Evolutionary conservation across 1,284 basidiomycete species (phyloP).

Genomic region (Fomitopsis palustris): DNA sequence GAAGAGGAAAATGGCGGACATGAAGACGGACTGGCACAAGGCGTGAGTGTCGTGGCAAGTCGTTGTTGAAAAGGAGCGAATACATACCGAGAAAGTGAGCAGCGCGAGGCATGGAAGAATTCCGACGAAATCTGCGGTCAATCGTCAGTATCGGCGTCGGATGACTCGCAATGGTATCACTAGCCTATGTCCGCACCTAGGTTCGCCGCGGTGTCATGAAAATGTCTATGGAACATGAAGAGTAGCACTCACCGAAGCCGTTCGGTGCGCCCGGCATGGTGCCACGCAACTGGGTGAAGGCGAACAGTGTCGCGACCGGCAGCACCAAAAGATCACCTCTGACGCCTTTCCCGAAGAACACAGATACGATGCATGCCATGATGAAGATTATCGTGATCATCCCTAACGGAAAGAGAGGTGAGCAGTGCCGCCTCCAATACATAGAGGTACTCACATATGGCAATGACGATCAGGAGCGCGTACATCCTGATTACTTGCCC

Average conservation of each 20-base stretch:
- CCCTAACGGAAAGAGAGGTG: constrained; percentile 10
- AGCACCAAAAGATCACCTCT: constrained; percentile 18
- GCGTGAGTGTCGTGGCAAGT: neutral
- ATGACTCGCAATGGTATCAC: neutral
- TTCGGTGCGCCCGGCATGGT: constrained; percentile 20
- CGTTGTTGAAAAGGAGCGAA: neutral
- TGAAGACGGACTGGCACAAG: constrained; percentile 16
- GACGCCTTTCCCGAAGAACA: constrained; percentile 20
- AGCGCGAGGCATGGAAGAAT: constrained; percentile 22
- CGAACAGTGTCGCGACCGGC: constrained; percentile 21
- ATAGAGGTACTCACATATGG: constrained; percentile 18
- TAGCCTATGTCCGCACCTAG: constrained; percentile 18
- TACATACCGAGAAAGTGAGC: constrained; percentile 19
- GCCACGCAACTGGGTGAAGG: constrained; percentile 21
- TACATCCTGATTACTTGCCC: constrained; percentile 20
- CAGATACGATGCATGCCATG: constrained; percentile 17
- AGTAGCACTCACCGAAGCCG: constrained; percentile 20
- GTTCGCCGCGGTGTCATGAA: neutral
- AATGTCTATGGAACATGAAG: neutral
- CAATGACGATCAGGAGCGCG: constrained; percentile 18
- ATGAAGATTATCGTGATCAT: constrained; percentile 21
- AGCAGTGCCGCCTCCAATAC: no score
- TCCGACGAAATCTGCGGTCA: constrained; percentile 17
- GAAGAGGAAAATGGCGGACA: constrained; percentile 21
- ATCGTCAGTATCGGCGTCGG: neutral